These are phyloP conservation scores for Aspergillus carbonarius DNA, from an alignment of 2,329 filamentous ascomycete species.

Conservation along the genomic window DNA sequence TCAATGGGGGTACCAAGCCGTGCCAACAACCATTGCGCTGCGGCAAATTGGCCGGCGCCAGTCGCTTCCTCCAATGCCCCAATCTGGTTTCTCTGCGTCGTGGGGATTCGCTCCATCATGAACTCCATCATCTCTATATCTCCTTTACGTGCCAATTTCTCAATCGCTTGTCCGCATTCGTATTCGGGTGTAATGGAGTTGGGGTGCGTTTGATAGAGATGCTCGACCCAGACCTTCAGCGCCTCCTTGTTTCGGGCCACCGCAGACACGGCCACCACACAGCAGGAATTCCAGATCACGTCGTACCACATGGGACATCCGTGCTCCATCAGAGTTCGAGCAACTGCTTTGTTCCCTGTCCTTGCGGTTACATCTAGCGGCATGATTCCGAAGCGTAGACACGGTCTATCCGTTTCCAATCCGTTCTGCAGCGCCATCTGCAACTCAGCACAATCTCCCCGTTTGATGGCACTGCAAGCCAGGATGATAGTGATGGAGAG, in stretches of 20 bases:
- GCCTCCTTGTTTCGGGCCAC: not conserved
- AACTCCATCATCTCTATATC: not conserved
- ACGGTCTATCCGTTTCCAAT: not conserved
- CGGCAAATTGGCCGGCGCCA: not conserved
- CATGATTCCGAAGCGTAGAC: not conserved
- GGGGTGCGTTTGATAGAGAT: not conserved
- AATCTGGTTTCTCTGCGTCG: not conserved
- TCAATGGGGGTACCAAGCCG: not conserved
- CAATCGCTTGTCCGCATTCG: not conserved
- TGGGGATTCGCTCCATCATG: not conserved
- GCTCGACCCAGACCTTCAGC: not conserved
- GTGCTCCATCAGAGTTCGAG: not conserved
- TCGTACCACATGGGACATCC: not conserved
- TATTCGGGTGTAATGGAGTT: not conserved
- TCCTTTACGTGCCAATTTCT: not conserved
- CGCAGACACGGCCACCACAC: not conserved
- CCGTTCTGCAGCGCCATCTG: not conserved
- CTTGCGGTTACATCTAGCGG: not conserved
- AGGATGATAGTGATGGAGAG: not conserved
- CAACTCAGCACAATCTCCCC: not conserved
- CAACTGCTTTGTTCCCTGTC: not conserved
- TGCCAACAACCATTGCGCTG: not conserved
- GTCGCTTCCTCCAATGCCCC: not conserved
- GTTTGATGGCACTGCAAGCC: not conserved
- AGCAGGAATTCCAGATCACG: not conserved